These are phyloP conservation scores for Coniochaeta sp. DNA, from an alignment of 2,329 filamentous ascomycete genomes.

Conservation along the genomic window DNA sequence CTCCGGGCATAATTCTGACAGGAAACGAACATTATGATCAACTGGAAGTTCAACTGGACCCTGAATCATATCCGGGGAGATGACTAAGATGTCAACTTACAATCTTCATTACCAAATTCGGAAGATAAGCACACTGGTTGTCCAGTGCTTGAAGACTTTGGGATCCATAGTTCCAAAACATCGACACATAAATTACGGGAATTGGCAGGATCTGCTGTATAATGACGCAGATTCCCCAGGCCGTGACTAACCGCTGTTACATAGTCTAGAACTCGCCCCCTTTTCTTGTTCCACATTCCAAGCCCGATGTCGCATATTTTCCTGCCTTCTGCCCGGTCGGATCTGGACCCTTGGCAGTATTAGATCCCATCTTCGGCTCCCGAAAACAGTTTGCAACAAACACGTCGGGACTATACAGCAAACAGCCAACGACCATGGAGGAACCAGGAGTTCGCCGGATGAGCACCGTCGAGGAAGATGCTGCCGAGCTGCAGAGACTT, in stretches of 20 bases:
- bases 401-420: background rate
- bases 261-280: background rate
- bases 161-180: background rate
- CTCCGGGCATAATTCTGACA: too few species aligned
- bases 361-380: background rate
- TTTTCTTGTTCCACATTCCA: background rate
- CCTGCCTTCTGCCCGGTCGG: background rate
- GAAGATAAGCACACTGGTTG: background rate
- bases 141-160: too few species aligned
- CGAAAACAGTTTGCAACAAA: background rate
- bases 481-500: slow-evolving; percentile 32
- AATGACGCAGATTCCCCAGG: background rate
- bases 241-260: background rate
- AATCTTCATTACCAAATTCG: background rate
- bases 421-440: background rate
- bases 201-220: background rate
- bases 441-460: background rate
- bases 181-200: background rate
- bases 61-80: background rate
- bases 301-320: background rate
- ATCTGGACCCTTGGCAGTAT: background rate
- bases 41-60: background rate
- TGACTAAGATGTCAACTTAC: background rate
- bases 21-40: too few species aligned
- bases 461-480: slow-evolving; percentile 17